phyloP scores from a whole-genome alignment of 2,329 filamentous ascomycete species.

The Arthrobotrys musiformis region DNA sequence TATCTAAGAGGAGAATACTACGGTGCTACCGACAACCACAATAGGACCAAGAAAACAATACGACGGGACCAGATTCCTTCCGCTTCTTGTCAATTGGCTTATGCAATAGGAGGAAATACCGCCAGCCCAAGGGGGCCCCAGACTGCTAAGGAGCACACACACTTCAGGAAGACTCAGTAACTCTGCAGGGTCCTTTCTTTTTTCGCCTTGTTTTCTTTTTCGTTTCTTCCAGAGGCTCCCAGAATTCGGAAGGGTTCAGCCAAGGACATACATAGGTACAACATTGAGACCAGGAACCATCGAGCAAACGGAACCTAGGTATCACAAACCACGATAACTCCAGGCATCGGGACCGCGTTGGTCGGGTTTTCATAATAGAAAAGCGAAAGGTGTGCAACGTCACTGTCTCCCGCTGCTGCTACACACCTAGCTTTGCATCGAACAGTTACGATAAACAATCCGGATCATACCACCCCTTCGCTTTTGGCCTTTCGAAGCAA shows the following conservation, averaged over 20 bases:
- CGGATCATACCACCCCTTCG: neutral
- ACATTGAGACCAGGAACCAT: constrained; percentile 31
- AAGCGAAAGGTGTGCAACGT: constrained; percentile 42
- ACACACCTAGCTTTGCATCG: constrained; percentile 12
- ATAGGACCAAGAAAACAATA: constrained; percentile 4
- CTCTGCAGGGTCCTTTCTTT: neutral
- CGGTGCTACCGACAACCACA: constrained; percentile 20
- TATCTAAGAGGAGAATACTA: constrained; percentile 11
- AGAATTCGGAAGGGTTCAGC: constrained; percentile 19
- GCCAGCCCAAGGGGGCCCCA: too few species aligned
- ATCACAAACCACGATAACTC: constrained; percentile 44
- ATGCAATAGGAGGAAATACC: neutral
- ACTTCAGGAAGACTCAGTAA: neutral
- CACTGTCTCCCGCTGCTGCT: constrained; percentile 1
- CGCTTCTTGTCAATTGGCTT: neutral
- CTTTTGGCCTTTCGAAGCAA: neutral
- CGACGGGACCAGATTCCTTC: neutral
- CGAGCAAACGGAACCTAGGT: constrained; percentile 31
- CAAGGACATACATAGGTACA: constrained; percentile 45
- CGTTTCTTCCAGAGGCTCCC: constrained; percentile 11
- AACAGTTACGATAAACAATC: constrained; percentile 37
- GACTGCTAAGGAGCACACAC: too few species aligned
- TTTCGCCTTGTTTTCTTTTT: constrained; percentile 15
- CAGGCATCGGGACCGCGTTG: constrained; percentile 38
- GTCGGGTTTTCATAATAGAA: constrained; percentile 26